phyloP scores from a whole-genome alignment of 2,329 filamentous ascomycete species.

The Daldinia sp. region DNA sequence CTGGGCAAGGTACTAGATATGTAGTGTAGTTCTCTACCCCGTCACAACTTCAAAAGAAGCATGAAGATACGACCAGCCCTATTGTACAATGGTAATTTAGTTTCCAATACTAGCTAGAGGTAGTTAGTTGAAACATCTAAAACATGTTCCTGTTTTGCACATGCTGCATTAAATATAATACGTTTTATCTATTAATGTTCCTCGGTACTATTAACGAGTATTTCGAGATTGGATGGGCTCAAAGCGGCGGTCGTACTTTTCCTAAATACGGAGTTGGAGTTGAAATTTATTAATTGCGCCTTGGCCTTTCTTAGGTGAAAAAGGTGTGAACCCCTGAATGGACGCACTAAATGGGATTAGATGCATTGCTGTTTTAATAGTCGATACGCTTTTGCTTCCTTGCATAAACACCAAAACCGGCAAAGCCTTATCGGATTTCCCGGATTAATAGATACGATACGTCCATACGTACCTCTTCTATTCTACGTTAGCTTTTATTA shows the following conservation, averaged over 20 bases:
- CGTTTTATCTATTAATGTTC: background rate
- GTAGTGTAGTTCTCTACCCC: too few species aligned
- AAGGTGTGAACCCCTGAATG: background rate
- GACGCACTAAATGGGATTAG: background rate
- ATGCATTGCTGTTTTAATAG: background rate
- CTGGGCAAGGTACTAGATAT: too few species aligned
- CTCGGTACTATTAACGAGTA: slow-evolving; percentile 5
- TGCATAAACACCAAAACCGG: background rate
- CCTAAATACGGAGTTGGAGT: slow-evolving; percentile 24
- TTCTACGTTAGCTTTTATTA: too few species aligned
- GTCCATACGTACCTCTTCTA: background rate
- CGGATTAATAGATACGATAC: background rate
- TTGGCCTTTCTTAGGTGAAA: background rate
- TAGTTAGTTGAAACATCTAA: too few species aligned
- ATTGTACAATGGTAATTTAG: background rate
- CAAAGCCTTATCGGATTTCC: background rate
- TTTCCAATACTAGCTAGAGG: background rate
- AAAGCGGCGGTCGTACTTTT: slow-evolving; percentile 26
- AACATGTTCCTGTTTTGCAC: background rate
- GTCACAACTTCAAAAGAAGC: slow-evolving; percentile 12
- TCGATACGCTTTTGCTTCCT: background rate
- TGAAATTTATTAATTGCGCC: slow-evolving; percentile 2
- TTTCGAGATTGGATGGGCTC: slow-evolving; percentile 26
- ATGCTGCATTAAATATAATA: background rate
- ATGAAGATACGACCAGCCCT: slow-evolving; percentile 11